These are phyloP conservation scores for Cochlearia excelsa DNA, from an alignment of 345 rosid genomes.

Conservation along the genomic window DNA sequence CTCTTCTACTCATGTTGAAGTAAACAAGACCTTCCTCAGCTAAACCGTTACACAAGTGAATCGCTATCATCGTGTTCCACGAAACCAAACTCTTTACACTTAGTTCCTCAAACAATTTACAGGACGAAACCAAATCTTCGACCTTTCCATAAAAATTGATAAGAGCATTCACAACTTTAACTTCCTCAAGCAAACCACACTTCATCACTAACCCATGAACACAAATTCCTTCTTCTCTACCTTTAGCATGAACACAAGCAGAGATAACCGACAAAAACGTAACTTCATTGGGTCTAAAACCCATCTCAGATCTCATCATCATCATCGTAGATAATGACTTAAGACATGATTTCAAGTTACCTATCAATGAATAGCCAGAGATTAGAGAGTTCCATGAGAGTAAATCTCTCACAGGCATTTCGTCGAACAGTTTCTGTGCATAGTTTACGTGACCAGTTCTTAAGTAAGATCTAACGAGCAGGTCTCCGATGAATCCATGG, in stretches of 20 bases:
- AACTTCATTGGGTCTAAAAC: slow-evolving; percentile 49
- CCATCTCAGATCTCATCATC: slow-evolving; percentile 45
- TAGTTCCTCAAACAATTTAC: slow-evolving; percentile 45
- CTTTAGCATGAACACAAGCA: slow-evolving; percentile 41
- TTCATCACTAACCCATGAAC: slow-evolving; percentile 58
- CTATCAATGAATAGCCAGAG: slow-evolving; percentile 45
- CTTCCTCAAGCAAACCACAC: slow-evolving; percentile 44
- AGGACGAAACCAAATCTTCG: slow-evolving; percentile 39
- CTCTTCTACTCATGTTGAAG: slow-evolving; percentile 48
- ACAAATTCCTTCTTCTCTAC: slow-evolving; percentile 44
- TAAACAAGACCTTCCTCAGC: slow-evolving; percentile 40
- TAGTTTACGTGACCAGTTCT: slow-evolving; percentile 40
- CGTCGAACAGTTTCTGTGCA: slow-evolving; percentile 54
- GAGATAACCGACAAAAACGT: slow-evolving; percentile 54
- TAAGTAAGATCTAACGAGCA: slow-evolving; percentile 42
- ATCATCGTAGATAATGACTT: slow-evolving; percentile 24
- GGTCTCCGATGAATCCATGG: slow-evolving; percentile 69
- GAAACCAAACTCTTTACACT: slow-evolving; percentile 50
- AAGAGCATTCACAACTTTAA: slow-evolving; percentile 53
- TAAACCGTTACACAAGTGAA: slow-evolving; percentile 40
- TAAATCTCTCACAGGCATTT: slow-evolving; percentile 59
- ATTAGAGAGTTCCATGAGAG: slow-evolving; percentile 71
- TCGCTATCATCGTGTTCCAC: slow-evolving; percentile 59
- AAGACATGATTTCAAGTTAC: slow-evolving; percentile 40
- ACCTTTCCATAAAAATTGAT: slow-evolving; percentile 61